A percentile compares a stretch with the other conserved stretches of the same genome.
These are phyloP conservation scores for Kwoniella shivajii DNA, from an alignment of 1,284 basidiomycete genomes.

Conservation along the genomic window DNA sequence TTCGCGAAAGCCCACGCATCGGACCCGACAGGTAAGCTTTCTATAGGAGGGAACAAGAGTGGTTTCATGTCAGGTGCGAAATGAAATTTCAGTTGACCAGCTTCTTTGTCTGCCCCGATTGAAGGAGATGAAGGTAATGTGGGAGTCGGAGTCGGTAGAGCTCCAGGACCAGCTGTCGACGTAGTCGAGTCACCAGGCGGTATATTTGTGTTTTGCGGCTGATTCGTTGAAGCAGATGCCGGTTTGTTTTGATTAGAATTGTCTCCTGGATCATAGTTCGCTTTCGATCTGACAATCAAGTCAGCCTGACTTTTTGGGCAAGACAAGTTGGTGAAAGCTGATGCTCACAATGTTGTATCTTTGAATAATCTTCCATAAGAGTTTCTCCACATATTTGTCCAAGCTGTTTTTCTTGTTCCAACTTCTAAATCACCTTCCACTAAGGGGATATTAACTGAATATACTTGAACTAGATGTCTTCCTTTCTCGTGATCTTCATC, in stretches of 20 bases:
- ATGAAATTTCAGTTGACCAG: conserved; percentile 65
- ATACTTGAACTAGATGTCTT: conserved; percentile 38
- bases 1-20: conserved; percentile 64
- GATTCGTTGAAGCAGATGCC: conserved; percentile 5
- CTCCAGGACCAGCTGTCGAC: conserved; percentile 35
- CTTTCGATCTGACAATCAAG: background rate
- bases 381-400: conserved; percentile 53
- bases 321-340: background rate
- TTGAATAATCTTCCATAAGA: conserved; percentile 52
- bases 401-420: conserved; percentile 41
- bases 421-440: conserved; percentile 39
- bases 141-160: conserved; percentile 30
- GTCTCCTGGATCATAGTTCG: conserved; percentile 22
- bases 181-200: conserved; percentile 14
- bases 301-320: background rate
- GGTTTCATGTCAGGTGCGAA: conserved; percentile 76
- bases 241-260: conserved; percentile 15
- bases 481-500: conserved; percentile 53
- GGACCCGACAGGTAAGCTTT: conserved; percentile 68
- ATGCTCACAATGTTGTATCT: conserved; percentile 39
- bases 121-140: conserved; percentile 3
- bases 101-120: conserved; percentile 1
- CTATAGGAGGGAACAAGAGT: conserved; percentile 65
- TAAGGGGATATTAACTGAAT: conserved; percentile 53
- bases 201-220: conserved; percentile 15